These are phyloP conservation scores for Boletus sensibilis DNA, from an alignment of 768 basidiomycete species.

Conservation along the genomic window DNA sequence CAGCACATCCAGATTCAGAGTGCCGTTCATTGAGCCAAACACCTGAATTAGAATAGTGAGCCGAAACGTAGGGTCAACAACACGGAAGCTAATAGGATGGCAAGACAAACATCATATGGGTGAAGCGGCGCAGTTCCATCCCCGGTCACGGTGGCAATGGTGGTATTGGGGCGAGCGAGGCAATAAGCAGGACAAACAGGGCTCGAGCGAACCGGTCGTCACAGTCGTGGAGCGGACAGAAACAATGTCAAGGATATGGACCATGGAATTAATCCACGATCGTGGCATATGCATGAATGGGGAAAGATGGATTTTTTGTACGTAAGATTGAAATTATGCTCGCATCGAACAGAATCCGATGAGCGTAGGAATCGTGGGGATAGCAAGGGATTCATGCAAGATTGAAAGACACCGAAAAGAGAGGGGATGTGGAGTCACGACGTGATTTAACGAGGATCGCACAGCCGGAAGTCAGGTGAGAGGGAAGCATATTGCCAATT, in stretches of 20 bases:
- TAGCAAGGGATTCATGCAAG: constrained; percentile 12
- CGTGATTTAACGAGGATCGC: not conserved
- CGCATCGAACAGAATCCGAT: constrained; percentile 14
- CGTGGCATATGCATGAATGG: constrained; percentile 10
- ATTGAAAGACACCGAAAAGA: constrained; percentile 7
- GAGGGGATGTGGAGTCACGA: not conserved
- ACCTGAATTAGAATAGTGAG: constrained; percentile 3
- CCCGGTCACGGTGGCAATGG: not conserved
- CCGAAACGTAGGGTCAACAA: not conserved
- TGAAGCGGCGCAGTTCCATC: not conserved
- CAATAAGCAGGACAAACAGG: not conserved
- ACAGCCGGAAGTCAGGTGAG: not conserved
- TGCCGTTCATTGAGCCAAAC: constrained; percentile 1
- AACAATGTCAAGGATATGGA: not conserved
- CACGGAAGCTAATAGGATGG: not conserved
- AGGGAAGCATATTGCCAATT: constrained; percentile 2
- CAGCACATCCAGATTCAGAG: not conserved
- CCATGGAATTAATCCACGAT: not conserved
- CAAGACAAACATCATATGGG: not conserved
- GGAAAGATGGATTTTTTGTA: constrained; percentile 8
- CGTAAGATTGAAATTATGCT: not conserved
- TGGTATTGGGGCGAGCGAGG: not conserved
- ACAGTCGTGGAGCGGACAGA: not conserved
- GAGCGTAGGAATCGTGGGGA: constrained; percentile 21
- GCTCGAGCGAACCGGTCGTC: not conserved